Percentiles rank a stretch among this genome's conserved stretches.
phyloP scores from a whole-genome alignment of 2,329 filamentous ascomycete species.

The Aspergillus versicolor region DNA sequence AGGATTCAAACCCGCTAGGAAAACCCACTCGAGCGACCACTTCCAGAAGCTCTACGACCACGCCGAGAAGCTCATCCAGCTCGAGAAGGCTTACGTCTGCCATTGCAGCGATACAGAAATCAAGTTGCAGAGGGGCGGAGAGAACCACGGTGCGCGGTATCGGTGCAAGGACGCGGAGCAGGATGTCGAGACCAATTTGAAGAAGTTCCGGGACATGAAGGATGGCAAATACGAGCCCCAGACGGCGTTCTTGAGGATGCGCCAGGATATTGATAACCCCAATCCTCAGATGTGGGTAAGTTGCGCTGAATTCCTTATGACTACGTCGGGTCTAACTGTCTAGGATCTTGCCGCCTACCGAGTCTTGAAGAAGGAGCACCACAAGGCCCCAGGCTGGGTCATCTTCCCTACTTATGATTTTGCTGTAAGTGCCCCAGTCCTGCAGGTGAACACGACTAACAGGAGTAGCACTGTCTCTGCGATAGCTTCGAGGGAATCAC shows the following conservation, averaged over 20 bases:
- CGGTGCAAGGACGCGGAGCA: constrained; percentile 56
- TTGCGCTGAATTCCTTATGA: neutral
- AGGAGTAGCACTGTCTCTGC: constrained; percentile 62
- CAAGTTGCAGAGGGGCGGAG: constrained; percentile 78
- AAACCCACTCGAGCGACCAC: constrained; percentile 89
- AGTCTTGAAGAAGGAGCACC: constrained; percentile 59
- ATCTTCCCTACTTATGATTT: constrained; percentile 92
- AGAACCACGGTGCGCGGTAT: constrained; percentile 61
- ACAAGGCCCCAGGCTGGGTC: constrained; percentile 72
- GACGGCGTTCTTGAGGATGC: constrained; percentile 87
- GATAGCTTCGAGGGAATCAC: constrained; percentile 92
- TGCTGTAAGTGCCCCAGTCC: constrained; percentile 8
- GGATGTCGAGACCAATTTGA: constrained; percentile 25
- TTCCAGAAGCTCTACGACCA: constrained; percentile 85
- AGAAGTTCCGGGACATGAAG: constrained; percentile 84
- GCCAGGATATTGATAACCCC: constrained; percentile 71
- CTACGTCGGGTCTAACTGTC: neutral
- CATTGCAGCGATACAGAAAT: constrained; percentile 79
- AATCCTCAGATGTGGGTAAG: constrained; percentile 86
- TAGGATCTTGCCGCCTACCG: constrained; percentile 82
- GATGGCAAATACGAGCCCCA: constrained; percentile 86
- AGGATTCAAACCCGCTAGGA: constrained; percentile 72
- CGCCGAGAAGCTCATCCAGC: constrained; percentile 77
- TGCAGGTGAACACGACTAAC: neutral
- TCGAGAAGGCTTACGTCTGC: constrained; percentile 76